These are phyloP conservation scores for Paecilomyces niveus DNA, from an alignment of 2,329 filamentous ascomycete species.

Conservation along the genomic window DNA sequence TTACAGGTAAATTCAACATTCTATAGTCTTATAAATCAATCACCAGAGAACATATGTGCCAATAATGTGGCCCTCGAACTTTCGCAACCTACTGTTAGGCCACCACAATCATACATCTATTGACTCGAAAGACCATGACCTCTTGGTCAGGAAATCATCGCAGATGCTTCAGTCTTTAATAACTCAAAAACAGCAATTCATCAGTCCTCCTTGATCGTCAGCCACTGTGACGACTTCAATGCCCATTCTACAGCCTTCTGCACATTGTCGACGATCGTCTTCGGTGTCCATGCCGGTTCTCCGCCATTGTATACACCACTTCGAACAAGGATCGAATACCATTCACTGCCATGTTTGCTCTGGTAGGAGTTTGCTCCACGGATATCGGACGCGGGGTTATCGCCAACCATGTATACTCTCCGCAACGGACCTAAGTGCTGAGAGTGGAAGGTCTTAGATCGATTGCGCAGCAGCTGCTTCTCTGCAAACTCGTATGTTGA, in stretches of 20 bases:
- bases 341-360: slow-evolving; percentile 61
- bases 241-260: slow-evolving; percentile 71
- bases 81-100: too few relatives aligned
- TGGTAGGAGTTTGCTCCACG: slow-evolving; percentile 71
- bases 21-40: neutral
- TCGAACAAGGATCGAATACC: slow-evolving; percentile 69
- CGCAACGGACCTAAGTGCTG: slow-evolving; percentile 45
- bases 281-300: slow-evolving; percentile 56
- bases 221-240: slow-evolving; percentile 48
- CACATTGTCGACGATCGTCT: slow-evolving; percentile 65
- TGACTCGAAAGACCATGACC: too few relatives aligned
- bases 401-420: slow-evolving; percentile 89
- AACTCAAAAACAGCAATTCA: neutral
- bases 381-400: slow-evolving; percentile 87
- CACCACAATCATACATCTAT: too few relatives aligned
- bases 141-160: too few relatives aligned
- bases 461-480: slow-evolving; percentile 58
- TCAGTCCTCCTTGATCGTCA: neutral
- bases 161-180: too few relatives aligned
- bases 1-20: neutral
- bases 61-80: too few relatives aligned
- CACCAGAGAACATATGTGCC: too few relatives aligned
- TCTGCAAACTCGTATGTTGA: slow-evolving; percentile 82
- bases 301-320: slow-evolving; percentile 66
- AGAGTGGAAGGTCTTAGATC: slow-evolving; percentile 41